Evolutionary conservation across 495 filamentous ascomycete species (phyloP), one percentile per base, ranked within the genome.

Genomic region (Neurospora tetraspora): DNA sequence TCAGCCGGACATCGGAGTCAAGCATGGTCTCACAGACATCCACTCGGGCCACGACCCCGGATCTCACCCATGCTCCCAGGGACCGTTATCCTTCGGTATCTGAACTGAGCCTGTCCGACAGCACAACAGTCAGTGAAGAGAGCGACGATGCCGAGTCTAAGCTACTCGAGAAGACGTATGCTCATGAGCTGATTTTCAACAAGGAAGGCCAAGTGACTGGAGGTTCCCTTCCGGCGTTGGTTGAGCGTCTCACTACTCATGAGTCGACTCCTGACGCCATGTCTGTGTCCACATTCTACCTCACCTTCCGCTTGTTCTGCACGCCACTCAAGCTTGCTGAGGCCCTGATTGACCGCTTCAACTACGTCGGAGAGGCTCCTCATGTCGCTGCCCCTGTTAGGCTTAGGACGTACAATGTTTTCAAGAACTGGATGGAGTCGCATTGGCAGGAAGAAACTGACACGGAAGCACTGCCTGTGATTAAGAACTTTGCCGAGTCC

Each of bases 391-490:
- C 84, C 5, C 93, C 94, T 0, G 94, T 98, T 23, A 91, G 94
- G 40, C 85, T 98, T 40, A 89, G 96, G 18, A 93, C 98, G 0
- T 98, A 97, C 85, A 98, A 99, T 79, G 89, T 94, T 45, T 93
- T 98, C 85, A 99, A 99, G 81, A 91, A 91, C 39, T 99, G 96
- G 96, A 83, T 99, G 5, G 96, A 99, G 82, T 94, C 91, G 3
- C 93, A 98, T 82, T 99, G 96, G 96, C 90, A 92, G 36, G 88
- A 91, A 73, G 89, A 93, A 37, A 86, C 89, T 36, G 96, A 99
- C 80, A 83, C 85, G 72, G 86, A 86, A 7, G 93, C 94, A 7
- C 84, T 98, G 42, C 85, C 87, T 0, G 85, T 91, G 69, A 96
- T 99, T 73, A 81, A 89, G 34, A 80, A 86, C 31, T 99, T 99